Percentiles rank a stretch among this genome's conserved stretches.
Conservation (phyloP, 2,329 filamentous ascomycete species). For the Paraphaeosphaeria sporulosa region DNA sequence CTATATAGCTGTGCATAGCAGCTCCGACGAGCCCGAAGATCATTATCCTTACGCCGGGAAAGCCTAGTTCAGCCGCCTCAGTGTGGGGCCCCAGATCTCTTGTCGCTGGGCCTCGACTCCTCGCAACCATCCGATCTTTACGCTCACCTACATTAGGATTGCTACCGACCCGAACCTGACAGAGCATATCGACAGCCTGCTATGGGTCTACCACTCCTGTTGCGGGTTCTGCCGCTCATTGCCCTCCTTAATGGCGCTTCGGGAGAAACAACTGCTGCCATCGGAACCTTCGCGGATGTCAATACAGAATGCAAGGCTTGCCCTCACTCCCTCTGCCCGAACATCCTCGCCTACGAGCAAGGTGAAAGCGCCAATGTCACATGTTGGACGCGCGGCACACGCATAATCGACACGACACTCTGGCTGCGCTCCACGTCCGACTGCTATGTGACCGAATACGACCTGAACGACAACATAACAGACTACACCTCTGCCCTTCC, state of each 20-base stretch:
- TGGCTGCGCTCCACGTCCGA: constrained; percentile 38
- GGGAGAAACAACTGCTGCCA: constrained; percentile 21
- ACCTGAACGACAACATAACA: constrained; percentile 33
- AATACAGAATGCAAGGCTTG: constrained; percentile 44
- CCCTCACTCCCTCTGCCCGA: constrained; percentile 38
- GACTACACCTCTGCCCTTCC: constrained; percentile 30
- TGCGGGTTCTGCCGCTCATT: constrained; percentile 5
- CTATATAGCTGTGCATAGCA: constrained; percentile 7
- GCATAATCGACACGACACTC: constrained; percentile 34
- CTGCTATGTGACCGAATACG: constrained; percentile 43
- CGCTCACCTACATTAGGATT: neutral
- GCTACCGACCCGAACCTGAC: neutral
- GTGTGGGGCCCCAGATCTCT: constrained; percentile 4
- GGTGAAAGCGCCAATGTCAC: constrained; percentile 32
- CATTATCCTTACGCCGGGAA: constrained; percentile 2
- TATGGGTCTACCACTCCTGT: constrained; percentile 13
- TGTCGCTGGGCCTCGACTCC: neutral
- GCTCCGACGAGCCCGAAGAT: constrained; percentile 19
- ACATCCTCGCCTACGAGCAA: constrained; percentile 27
- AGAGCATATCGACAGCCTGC: neutral
- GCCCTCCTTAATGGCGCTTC: neutral
- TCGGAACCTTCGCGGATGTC: constrained; percentile 31
- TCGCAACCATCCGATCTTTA: neutral
- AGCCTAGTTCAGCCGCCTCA: constrained; percentile 5
- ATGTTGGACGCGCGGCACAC: constrained; percentile 41